Percentiles rank a stretch among this genome's conserved stretches.
Conservation (phyloP, 2,329 filamentous ascomycete genomes). For the Cladosporium sp. region DNA sequence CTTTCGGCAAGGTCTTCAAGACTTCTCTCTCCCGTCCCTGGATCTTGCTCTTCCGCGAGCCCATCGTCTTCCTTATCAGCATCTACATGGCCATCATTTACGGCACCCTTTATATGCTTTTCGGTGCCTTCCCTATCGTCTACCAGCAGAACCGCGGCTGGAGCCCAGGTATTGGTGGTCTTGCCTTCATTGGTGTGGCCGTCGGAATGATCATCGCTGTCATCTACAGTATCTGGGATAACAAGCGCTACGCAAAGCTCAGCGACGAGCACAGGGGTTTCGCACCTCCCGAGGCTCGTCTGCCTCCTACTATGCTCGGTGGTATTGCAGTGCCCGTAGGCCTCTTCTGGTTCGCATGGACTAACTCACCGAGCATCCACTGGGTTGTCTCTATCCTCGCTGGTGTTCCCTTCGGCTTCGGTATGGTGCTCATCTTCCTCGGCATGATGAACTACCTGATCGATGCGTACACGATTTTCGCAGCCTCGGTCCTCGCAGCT, state of each 20-base stretch:
- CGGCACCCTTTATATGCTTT: conserved; percentile 52
- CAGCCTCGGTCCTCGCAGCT: conserved; percentile 72
- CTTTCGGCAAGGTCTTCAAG: conserved; percentile 47
- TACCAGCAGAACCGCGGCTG: conserved; percentile 63
- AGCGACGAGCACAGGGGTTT: conserved; percentile 52
- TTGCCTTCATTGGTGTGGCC: conserved; percentile 68
- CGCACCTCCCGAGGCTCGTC: conserved; percentile 65
- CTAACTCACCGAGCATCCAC: conserved; percentile 57
- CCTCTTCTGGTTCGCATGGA: conserved; percentile 71
- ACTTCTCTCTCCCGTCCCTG: conserved; percentile 65
- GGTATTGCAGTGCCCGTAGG: conserved; percentile 63
- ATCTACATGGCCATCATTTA: conserved; percentile 66
- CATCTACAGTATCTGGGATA: conserved; percentile 51
- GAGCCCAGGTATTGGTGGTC: conserved; percentile 59
- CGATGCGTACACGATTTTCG: conserved; percentile 72
- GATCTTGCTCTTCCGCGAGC: conserved; percentile 68
- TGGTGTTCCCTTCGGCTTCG: conserved; percentile 57
- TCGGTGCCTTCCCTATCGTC: conserved; percentile 58
- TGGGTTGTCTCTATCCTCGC: conserved; percentile 56
- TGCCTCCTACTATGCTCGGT: conserved; percentile 63
- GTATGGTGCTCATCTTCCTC: conserved; percentile 68
- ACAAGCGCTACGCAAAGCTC: conserved; percentile 54
- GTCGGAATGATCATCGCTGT: conserved; percentile 66
- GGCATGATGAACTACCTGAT: conserved; percentile 66
- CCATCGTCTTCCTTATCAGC: conserved; percentile 65